These are phyloP conservation scores for Glomus cerebriforme DNA, from an alignment of 192 early-diverging fungal species.

Conservation along the genomic window DNA sequence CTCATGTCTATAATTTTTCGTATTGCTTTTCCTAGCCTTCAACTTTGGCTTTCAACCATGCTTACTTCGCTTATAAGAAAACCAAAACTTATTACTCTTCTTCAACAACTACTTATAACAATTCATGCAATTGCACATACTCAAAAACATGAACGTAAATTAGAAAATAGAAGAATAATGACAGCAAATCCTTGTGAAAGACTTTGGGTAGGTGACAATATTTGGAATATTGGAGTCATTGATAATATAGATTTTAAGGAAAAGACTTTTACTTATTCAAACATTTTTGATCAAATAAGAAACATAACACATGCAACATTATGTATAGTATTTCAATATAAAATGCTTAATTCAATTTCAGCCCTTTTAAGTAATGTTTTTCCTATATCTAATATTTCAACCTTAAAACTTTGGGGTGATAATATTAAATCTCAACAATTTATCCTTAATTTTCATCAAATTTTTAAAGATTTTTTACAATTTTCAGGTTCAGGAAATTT, in stretches of 20 bases:
- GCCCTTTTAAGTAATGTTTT: too few species aligned
- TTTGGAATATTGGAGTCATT: background rate
- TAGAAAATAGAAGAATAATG: background rate
- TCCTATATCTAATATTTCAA: too few species aligned
- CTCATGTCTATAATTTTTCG: background rate
- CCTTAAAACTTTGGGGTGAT: too few species aligned
- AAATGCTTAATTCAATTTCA: too few species aligned
- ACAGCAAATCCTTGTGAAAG: background rate
- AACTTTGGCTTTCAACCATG: background rate
- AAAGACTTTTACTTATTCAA: slow-evolving; percentile 12
- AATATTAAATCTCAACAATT: too few species aligned
- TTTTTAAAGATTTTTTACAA: too few species aligned
- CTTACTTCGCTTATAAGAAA: background rate
- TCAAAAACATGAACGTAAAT: background rate
- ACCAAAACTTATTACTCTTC: background rate
- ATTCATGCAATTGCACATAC: background rate
- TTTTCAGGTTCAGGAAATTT: too few species aligned
- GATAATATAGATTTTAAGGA: slow-evolving; percentile 9
- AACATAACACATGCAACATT: too few species aligned
- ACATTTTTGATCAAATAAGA: slow-evolving; percentile 8
- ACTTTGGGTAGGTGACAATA: background rate
- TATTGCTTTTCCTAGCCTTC: background rate
- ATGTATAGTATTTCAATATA: too few species aligned
- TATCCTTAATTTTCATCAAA: too few species aligned
- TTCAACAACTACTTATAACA: background rate